Conservation (phyloP, 805 yeast species). For the Barnettozyma californica region DNA sequence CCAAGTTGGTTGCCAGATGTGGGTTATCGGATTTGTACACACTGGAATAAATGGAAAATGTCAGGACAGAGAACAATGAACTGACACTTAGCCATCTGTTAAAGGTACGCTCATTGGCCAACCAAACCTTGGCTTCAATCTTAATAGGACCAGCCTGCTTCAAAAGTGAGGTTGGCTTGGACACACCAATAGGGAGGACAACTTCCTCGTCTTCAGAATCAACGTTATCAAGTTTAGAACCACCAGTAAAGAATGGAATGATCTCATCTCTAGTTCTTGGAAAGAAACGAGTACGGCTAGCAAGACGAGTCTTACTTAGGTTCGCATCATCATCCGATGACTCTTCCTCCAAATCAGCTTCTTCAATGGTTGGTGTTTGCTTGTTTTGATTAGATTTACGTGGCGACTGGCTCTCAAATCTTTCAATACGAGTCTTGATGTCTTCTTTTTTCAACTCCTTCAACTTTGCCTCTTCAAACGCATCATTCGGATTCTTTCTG, state of each 20-base stretch:
- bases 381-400: conserved; percentile 4
- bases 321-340: conserved; percentile 39
- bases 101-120: conserved; percentile 96
- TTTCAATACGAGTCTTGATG: conserved; percentile 33
- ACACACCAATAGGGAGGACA: conserved; percentile 83
- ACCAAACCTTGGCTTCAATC: conserved; percentile 97
- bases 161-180: conserved; percentile 70
- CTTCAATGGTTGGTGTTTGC: conserved; percentile 15
- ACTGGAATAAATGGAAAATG: conserved; percentile 78
- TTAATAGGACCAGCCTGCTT: conserved; percentile 89
- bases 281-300: conserved; percentile 23
- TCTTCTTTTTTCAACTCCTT: conserved; percentile 44
- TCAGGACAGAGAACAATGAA: conserved; percentile 74
- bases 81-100: conserved; percentile 93
- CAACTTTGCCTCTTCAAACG: conserved; percentile 59
- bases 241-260: conserved; percentile 34
- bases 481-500: conserved; percentile 72
- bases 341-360: conserved; percentile 51
- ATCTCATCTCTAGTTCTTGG: conserved; percentile 27
- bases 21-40: conserved; percentile 62
- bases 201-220: conserved; percentile 88
- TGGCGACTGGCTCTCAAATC: conserved; percentile 18
- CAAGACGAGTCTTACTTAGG: neutral
- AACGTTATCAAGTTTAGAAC: conserved; percentile 45
- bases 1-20: conserved; percentile 59